Conservation (phyloP, 2,329 filamentous ascomycete species). For the Penicillium sp. region DNA sequence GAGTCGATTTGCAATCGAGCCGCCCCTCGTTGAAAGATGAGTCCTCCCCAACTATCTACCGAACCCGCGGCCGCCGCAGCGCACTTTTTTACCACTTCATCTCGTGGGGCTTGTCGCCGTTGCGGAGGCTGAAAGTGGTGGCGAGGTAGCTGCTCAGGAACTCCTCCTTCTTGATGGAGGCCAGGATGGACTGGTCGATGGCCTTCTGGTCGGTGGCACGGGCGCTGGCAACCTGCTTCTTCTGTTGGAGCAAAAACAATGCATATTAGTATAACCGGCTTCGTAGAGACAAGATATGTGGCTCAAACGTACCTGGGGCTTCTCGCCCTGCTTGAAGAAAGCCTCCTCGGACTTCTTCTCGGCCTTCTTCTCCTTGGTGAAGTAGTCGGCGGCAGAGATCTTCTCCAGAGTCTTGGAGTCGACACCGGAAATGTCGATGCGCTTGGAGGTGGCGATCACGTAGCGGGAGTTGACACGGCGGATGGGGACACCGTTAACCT, state of each 20-base stretch:
- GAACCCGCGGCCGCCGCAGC: constrained; percentile 38
- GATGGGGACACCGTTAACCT: constrained; percentile 98
- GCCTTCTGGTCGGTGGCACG: constrained; percentile 97
- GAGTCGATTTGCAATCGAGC: constrained; percentile 34
- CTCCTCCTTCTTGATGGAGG: constrained; percentile 97
- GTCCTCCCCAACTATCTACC: constrained; percentile 39
- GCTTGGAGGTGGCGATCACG: constrained; percentile 48
- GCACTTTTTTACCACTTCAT: constrained; percentile 84
- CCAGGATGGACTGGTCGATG: constrained; percentile 91
- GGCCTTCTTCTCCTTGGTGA: constrained; percentile 83
- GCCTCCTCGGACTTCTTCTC: constrained; percentile 98
- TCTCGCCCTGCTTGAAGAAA: constrained; percentile 99
- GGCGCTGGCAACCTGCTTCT: constrained; percentile 91
- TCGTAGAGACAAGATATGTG: background rate
- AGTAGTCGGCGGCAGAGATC: constrained; percentile 87
- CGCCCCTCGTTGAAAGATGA: constrained; percentile 34
- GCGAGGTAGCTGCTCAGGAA: constrained; percentile 89
- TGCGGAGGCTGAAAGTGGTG: constrained; percentile 96
- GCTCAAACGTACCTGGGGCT: constrained; percentile 71
- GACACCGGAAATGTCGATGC: constrained; percentile 65
- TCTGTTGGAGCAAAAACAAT: constrained; percentile 52
- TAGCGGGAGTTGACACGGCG: constrained; percentile 60
- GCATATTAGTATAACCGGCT: constrained; percentile 6
- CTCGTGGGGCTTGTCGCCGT: constrained; percentile 99
- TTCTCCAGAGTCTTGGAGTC: constrained; percentile 70